Percentiles rank a stretch among this genome's conserved stretches.
These are phyloP conservation scores for Pachysolen tannophilus DNA, from an alignment of 805 yeast genomes.

Conservation along the genomic window DNA sequence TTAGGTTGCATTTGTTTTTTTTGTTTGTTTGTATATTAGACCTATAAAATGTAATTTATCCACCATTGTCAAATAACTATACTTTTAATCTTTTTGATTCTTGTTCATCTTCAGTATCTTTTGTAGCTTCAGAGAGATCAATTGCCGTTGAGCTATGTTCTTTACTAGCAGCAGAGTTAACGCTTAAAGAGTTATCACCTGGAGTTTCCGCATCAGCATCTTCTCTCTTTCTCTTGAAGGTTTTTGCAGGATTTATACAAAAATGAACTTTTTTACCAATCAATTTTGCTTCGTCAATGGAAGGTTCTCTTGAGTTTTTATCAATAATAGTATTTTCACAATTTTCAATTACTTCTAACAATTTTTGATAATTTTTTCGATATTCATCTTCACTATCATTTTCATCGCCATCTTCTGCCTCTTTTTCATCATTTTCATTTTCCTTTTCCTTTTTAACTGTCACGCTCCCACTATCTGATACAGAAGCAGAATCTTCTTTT, in stretches of 20 bases:
- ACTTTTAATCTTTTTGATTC: no score
- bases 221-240: constrained; percentile 9
- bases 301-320: constrained; percentile 35
- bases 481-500: constrained; percentile 9
- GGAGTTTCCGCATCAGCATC: constrained; percentile 4
- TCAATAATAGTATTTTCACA: constrained; percentile 44
- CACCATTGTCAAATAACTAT: no score
- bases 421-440: constrained; percentile 9
- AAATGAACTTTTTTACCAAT: constrained; percentile 60
- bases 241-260: constrained; percentile 45
- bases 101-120: no score
- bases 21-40: constrained; percentile 1
- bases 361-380: constrained; percentile 29
- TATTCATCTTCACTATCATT: constrained; percentile 3
- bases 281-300: constrained; percentile 52
- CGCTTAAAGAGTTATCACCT: no score
- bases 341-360: constrained; percentile 35
- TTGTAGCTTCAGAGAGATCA: no score
- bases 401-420: constrained; percentile 3
- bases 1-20: background rate
- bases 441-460: constrained; percentile 14
- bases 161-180: no score
- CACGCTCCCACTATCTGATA: no score
- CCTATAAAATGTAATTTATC: no score
- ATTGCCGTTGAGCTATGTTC: no score